A percentile compares a stretch with the other conserved stretches of the same genome.
phyloP scores from a whole-genome alignment of 1,139 yeast species.

The Sugiyamaella castrensis region DNA sequence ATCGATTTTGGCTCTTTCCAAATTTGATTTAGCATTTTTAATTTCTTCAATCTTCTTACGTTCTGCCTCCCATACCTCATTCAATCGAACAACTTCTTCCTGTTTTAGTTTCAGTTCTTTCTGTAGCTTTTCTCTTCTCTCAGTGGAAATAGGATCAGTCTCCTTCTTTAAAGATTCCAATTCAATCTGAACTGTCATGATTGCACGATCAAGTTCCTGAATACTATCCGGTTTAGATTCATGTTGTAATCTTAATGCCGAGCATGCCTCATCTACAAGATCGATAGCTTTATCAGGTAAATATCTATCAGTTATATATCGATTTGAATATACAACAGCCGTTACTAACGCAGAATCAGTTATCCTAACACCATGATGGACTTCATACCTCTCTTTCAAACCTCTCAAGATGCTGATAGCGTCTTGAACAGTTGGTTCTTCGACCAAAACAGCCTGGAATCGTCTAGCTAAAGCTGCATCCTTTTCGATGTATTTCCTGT shows the following conservation, averaged over 20 bases:
- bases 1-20: slow-evolving; percentile 81
- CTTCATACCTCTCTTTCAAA: slow-evolving; percentile 88
- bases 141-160: slow-evolving; percentile 78
- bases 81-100: slow-evolving; percentile 63
- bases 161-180: slow-evolving; percentile 90
- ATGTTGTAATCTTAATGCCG: slow-evolving; percentile 88
- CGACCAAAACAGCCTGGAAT: slow-evolving; percentile 82
- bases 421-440: slow-evolving; percentile 91
- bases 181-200: slow-evolving; percentile 94
- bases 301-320: slow-evolving; percentile 88
- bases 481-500: slow-evolving; percentile 80
- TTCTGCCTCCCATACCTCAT: slow-evolving; percentile 84
- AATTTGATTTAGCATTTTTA: slow-evolving; percentile 71
- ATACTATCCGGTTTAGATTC: slow-evolving; percentile 96
- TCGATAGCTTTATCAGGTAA: slow-evolving; percentile 97
- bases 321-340: slow-evolving; percentile 84
- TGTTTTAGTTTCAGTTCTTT: slow-evolving; percentile 60
- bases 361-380: slow-evolving; percentile 97
- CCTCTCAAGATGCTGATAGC: slow-evolving; percentile 92
- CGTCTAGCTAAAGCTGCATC: slow-evolving; percentile 91
- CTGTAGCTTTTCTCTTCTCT: slow-evolving; percentile 64
- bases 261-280: slow-evolving; percentile 95
- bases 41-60: slow-evolving; percentile 68
- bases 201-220: slow-evolving; percentile 79
- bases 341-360: slow-evolving; percentile 91